These are phyloP conservation scores for Teunomyces cretensis DNA, from an alignment of 805 yeast species.

Conservation along the genomic window DNA sequence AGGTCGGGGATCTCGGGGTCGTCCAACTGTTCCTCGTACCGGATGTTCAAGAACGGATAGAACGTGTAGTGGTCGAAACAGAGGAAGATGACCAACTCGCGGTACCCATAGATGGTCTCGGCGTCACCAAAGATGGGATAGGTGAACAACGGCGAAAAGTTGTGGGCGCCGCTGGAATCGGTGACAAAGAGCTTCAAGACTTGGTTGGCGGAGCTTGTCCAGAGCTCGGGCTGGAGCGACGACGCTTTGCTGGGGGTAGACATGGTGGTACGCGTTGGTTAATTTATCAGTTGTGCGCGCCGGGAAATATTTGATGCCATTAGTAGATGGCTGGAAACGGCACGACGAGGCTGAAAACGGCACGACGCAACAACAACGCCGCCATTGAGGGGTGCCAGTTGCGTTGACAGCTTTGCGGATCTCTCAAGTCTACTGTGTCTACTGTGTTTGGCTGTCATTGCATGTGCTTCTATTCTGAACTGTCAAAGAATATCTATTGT, in stretches of 20 bases:
- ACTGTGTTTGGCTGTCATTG: no score
- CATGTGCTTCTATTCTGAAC: no score
- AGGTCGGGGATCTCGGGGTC: slow-evolving; percentile 62
- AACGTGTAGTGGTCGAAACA: slow-evolving; percentile 74
- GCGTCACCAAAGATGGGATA: slow-evolving; percentile 93
- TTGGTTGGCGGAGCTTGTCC: slow-evolving; percentile 76
- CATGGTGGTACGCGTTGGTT: neutral
- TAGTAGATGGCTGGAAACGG: no score
- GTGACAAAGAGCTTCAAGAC: slow-evolving; percentile 57
- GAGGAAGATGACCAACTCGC: slow-evolving; percentile 61
- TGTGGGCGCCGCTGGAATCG: slow-evolving; percentile 53
- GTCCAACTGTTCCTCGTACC: slow-evolving; percentile 51
- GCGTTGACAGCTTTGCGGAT: no score
- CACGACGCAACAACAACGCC: no score
- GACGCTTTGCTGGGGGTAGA: slow-evolving; percentile 2
- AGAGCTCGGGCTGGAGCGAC: slow-evolving; percentile 58
- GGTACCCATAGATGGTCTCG: slow-evolving; percentile 84
- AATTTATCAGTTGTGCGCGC: neutral
- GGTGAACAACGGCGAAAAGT: slow-evolving; percentile 76
- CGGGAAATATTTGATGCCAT: no score
- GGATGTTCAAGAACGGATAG: slow-evolving; percentile 66
- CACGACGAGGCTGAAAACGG: no score
- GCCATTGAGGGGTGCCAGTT: no score
- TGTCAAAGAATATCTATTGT: no score
- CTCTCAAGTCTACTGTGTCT: no score